phyloP scores from a whole-genome alignment of 2,329 filamentous ascomycete genomes.

The Exserohilum turcica region DNA sequence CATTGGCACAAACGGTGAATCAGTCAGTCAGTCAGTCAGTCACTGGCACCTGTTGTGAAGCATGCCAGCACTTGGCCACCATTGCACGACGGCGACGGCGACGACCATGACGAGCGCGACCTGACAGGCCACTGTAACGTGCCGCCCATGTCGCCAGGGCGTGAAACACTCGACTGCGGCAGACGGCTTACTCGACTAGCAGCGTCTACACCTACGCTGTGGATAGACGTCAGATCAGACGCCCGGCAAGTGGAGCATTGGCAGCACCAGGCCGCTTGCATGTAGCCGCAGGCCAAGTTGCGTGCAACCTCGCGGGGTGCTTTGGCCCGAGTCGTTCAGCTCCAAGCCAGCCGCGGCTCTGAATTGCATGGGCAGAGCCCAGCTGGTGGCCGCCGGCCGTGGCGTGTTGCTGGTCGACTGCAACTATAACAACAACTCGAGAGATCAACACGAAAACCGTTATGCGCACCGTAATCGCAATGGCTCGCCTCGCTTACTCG shows the following conservation, averaged over 20 bases:
- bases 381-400: no score
- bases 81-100: no score
- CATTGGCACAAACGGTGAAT: conserved; percentile 3
- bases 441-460: conserved; percentile 22
- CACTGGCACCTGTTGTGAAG: conserved; percentile 10
- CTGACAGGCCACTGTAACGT: conserved; percentile 16
- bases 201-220: not conserved
- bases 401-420: no score
- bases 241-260: not conserved
- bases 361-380: no score
- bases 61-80: conserved; percentile 6
- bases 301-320: not conserved
- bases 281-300: not conserved
- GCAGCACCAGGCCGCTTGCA: not conserved
- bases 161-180: not conserved
- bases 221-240: not conserved
- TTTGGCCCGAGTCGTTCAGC: not conserved
- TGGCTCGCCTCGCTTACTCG: conserved; percentile 22
- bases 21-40: no score
- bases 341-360: not conserved
- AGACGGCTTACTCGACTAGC: not conserved
- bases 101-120: no score
- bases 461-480: conserved; percentile 27
- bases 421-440: no score
- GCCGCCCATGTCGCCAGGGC: not conserved